Evolutionary conservation across 129 eudicot genomes (phyloP), one percentile per base, ranked within the genome.

Genomic region (Smallanthus sonchifolius): DNA sequence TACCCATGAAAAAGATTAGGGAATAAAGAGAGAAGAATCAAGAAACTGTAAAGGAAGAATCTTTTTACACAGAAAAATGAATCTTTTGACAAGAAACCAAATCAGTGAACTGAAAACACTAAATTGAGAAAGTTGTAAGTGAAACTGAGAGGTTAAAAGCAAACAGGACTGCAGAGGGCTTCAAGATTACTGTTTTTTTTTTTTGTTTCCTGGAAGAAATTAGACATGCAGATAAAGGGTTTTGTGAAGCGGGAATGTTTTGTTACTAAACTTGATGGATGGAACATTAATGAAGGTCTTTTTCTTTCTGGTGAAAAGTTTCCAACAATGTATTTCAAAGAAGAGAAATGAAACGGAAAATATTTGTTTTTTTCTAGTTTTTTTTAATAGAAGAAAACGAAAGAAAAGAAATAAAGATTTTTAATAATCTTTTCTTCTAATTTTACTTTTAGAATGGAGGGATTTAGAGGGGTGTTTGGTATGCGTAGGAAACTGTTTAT

Each of bases 201-300:
- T 36, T 9, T 56, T 11, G 5, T 11, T 30, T 73, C 47, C 32
- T 11, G 66, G 39, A 51, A 39, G 38, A 17, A 64, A 47, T 34
- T 47, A 17, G 72, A 2, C 51, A 64, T 34, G 52, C 51, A 64
- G 38, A 47, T 17, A 48, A 6, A 77, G 40, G 61, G 40, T 4
- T 77, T 45, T 78, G 65, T 79, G 17, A 39, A 72, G 83, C 66
- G 74, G 78, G 83, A 72, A 72, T 79, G 74, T 70, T 78, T 61
- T 38, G 28, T 61, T 60, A 44, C 75, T 7, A 17, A 49, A 20
- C 9, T 30, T 39, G 56, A 48, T 36, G 49, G 67, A 52, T 28
- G 63, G 47, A 7, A n/a, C 32, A 17, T 36, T 77, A 54, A 69
- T 69, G 73, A 67, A 65, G 40, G 11, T 64, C 10, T 13, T 47